Conservation (phyloP, 2,329 filamentous ascomycete genomes). For the Verticillium klebahnii region DNA sequence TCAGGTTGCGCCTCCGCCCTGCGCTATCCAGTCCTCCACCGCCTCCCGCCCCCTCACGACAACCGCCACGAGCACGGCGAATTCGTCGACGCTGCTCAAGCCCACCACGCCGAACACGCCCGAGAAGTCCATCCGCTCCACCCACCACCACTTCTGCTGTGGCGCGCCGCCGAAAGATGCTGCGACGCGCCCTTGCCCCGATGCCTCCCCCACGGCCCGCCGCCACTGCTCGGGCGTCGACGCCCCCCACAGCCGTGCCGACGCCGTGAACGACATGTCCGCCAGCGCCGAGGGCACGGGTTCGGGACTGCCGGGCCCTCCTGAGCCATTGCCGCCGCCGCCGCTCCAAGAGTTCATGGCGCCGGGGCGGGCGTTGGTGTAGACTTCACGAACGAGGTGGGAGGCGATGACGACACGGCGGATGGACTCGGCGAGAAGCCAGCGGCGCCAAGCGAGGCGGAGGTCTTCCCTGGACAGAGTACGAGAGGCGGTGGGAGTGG, state of each 20-base stretch:
- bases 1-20: not conserved
- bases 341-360: conserved; percentile 3
- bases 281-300: conserved; percentile 1
- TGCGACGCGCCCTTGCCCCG: not conserved
- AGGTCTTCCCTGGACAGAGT: conserved; percentile 7
- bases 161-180: not conserved
- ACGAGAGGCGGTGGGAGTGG: not conserved
- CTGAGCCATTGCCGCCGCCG: not conserved
- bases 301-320: not conserved
- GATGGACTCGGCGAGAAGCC: conserved; percentile 13
- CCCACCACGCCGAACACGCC: conserved; percentile 11
- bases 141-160: conserved; percentile 9
- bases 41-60: conserved; percentile 10
- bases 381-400: conserved; percentile 12
- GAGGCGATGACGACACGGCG: conserved; percentile 11
- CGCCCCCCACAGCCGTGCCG: conserved; percentile 12
- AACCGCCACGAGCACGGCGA: conserved; percentile 10
- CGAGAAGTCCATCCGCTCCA: conserved; percentile 12
- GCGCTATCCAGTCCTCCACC: conserved; percentile 13
- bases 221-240: conserved; percentile 13
- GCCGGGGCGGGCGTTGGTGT: conserved; percentile 10
- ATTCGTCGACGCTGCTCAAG: conserved; percentile 11
- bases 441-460: conserved; percentile 13
- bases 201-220: conserved; percentile 7
- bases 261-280: conserved; percentile 14